Evolutionary conservation across 768 basidiomycete species (phyloP), one percentile per base, ranked within the genome.

Genomic region (Bullera alba): DNA sequence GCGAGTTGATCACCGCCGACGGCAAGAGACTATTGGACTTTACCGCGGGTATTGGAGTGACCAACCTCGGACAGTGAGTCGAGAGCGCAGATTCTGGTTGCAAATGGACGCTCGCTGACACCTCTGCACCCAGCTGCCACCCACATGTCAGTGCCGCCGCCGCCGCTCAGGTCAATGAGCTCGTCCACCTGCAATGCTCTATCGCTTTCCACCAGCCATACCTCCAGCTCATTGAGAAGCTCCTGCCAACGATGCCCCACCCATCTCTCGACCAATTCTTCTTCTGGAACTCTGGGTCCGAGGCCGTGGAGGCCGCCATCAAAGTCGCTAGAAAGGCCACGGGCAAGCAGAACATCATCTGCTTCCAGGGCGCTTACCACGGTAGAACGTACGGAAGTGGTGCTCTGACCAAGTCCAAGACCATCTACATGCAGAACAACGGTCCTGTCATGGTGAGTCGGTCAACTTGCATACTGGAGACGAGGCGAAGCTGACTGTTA

Each of bases 251-350:
- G 51, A 91, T 97, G 90, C 92, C 92, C 2, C 76, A 92, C 73
- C 79, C 83, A 0, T 91, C 89, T 1, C 78, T 97, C 27, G 86
- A 93, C 70, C 87, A 87, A 22, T 96, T 96, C 79, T 95, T 91
- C 80, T 88, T 95, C 74, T 88, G 86, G 86, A 96, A 88, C 76
- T 92, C 90, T 2, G 93, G 93, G 2, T 84, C 88, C 0, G 93
- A 97, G 72, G 93, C 91, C 1, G 79, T 90, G 37, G 92, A 95
- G 73, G 87, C 83, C 0, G 79, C 89, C 2, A 73, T 97, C 56
- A 96, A 95, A 75, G 82, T 96, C 76, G 85, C 87, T 2, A 80
- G 92, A 28, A 66, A 71, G 22, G 75, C 83, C 28, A 96, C 92
- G 1, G 82, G 83, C 26, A 78, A 80, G 56, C 88, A 89, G 69